These are phyloP conservation scores for Cadophora sp. DNA, from an alignment of 2,329 filamentous ascomycete genomes.

Conservation along the genomic window DNA sequence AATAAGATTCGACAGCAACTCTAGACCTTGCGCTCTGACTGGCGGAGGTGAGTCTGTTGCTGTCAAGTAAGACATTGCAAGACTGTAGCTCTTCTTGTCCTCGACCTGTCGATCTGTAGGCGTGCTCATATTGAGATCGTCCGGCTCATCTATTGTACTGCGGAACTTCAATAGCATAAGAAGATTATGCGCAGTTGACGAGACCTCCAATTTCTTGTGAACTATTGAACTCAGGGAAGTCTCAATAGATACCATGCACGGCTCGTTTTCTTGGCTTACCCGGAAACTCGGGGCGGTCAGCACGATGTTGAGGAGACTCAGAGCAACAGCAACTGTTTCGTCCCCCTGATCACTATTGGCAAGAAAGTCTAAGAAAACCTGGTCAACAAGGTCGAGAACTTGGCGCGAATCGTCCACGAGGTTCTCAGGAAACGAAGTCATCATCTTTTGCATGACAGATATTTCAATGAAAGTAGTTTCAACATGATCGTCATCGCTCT, in stretches of 20 bases:
- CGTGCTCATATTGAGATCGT: constrained; percentile 31
- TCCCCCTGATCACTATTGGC: constrained; percentile 50
- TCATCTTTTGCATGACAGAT: constrained; percentile 69
- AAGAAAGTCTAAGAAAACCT: constrained; percentile 56
- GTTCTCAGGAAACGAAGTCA: constrained; percentile 67
- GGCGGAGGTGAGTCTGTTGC: constrained; percentile 67
- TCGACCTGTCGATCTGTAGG: constrained; percentile 57
- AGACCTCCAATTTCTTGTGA: constrained; percentile 50
- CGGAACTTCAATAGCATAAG: constrained; percentile 62
- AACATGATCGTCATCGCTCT: constrained; percentile 47
- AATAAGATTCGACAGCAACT: constrained; percentile 65
- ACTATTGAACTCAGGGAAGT: constrained; percentile 54
- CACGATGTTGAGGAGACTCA: constrained; percentile 68
- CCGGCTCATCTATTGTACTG: constrained; percentile 56
- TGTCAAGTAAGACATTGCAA: constrained; percentile 70
- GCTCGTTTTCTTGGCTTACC: constrained; percentile 50
- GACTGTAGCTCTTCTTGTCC: constrained; percentile 65
- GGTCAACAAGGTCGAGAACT: constrained; percentile 67
- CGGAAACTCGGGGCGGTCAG: constrained; percentile 64
- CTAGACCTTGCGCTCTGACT: constrained; percentile 70
- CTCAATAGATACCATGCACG: constrained; percentile 55
- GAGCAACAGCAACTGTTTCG: constrained; percentile 58
- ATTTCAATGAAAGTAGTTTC: constrained; percentile 61
- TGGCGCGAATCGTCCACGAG: constrained; percentile 69
- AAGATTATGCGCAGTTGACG: constrained; percentile 63